These are phyloP conservation scores for Aureobasidium sp. DNA, from an alignment of 2,329 filamentous ascomycete species.

Conservation along the genomic window DNA sequence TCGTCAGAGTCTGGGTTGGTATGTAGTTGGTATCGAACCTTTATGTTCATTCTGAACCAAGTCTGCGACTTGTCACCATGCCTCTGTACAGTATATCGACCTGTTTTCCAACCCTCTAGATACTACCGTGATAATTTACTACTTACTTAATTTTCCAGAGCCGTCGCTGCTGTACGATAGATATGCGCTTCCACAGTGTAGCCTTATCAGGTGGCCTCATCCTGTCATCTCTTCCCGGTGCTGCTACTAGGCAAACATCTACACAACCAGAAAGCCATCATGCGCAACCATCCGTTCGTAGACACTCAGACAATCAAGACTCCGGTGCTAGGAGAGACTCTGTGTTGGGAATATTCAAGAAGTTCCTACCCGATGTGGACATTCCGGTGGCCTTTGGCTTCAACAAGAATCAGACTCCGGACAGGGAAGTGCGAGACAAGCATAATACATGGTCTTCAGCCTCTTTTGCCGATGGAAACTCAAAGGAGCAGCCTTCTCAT, in stretches of 20 bases:
- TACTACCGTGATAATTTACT: neutral
- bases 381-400: neutral
- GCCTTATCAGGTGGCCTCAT: neutral
- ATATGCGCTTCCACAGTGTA: slow-evolving; percentile 7
- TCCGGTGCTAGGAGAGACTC: neutral
- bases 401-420: neutral
- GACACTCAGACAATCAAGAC: neutral
- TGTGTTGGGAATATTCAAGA: neutral
- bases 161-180: neutral
- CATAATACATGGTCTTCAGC: neutral
- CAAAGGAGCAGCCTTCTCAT: neutral
- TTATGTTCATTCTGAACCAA: neutral
- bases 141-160: neutral
- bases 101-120: neutral
- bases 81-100: neutral
- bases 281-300: neutral
- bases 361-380: neutral
- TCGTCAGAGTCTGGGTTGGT: neutral
- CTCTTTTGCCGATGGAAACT: neutral
- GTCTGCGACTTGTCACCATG: neutral
- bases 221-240: neutral
- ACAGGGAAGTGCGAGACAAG: neutral
- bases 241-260: neutral
- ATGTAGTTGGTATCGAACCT: neutral
- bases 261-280: neutral